Percentiles rank a stretch among this genome's conserved stretches.
Conservation (phyloP, 257 asterid species). For the Apocynum venetum region DNA sequence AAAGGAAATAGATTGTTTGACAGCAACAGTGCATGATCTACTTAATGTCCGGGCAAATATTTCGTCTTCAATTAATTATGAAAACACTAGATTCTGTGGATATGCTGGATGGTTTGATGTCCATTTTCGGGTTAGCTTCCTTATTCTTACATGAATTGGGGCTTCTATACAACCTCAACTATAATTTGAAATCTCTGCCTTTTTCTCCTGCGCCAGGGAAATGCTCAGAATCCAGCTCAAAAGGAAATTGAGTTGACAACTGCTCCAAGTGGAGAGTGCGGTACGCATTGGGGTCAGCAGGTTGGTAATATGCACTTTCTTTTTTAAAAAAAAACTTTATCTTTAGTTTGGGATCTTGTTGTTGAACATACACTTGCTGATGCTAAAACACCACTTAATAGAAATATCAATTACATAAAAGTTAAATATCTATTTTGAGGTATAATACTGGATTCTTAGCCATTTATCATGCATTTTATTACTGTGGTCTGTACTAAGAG, state of each 20-base stretch:
- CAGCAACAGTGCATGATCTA: conserved; percentile 58
- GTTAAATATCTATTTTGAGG: not conserved
- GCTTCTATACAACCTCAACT: conserved; percentile 1
- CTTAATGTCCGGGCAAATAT: conserved; percentile 45
- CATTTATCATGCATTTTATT: not conserved
- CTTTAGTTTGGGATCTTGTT: not conserved
- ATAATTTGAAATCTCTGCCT: not conserved
- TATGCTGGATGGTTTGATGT: conserved; percentile 99
- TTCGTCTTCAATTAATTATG: conserved; percentile 66
- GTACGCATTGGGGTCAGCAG: conserved; percentile 99
- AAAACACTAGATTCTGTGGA: conserved; percentile 66
- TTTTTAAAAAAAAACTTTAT: not conserved
- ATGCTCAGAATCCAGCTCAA: conserved; percentile 60
- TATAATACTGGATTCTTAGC: not conserved
- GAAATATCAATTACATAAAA: not conserved
- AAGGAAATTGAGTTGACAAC: conserved; percentile 75
- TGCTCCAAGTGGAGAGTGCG: conserved; percentile 62
- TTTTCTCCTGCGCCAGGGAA: conserved; percentile 42
- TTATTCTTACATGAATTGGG: conserved; percentile 4
- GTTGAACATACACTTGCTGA: not conserved
- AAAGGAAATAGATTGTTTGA: conserved; percentile 83
- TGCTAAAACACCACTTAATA: not conserved
- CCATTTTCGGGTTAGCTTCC: conserved; percentile 77
- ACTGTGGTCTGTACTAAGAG: not conserved
- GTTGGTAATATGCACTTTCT: conserved; percentile 31